phyloP scores from a whole-genome alignment of 345 rosid genomes.

The Murraya paniculata region DNA sequence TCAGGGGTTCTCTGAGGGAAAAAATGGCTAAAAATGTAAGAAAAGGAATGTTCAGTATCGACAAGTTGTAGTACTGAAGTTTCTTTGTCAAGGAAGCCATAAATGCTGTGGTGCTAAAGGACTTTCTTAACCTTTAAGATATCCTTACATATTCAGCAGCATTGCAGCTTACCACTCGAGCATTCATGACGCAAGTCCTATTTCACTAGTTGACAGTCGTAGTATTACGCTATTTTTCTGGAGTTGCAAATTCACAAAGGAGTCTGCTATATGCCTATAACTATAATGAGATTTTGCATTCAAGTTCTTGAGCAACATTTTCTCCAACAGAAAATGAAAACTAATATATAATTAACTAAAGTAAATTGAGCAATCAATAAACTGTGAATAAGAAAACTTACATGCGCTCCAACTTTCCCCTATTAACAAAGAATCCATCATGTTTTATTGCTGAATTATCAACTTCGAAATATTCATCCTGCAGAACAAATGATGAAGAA shows the following conservation, averaged over 20 bases:
- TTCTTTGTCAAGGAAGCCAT: neutral
- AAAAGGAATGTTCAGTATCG: neutral
- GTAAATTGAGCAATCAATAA: neutral
- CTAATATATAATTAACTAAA: neutral
- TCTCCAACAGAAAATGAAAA: neutral
- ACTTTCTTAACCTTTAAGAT: neutral
- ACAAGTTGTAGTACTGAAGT: neutral
- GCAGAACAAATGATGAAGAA: slow-evolving; percentile 23
- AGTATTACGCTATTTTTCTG: neutral
- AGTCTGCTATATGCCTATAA: neutral
- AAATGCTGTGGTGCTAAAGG: neutral
- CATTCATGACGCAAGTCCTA: neutral
- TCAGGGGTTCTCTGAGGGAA: neutral
- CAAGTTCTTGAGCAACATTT: neutral
- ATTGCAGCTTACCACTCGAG: neutral
- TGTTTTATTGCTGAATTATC: slow-evolving; percentile 87
- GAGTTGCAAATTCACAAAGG: neutral
- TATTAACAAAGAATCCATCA: slow-evolving; percentile 87
- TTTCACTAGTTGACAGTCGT: neutral
- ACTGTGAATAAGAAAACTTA: slow-evolving; percentile 40
- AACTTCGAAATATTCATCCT: slow-evolving; percentile 98
- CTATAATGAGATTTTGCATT: neutral
- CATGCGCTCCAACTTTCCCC: slow-evolving; percentile 86
- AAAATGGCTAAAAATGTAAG: neutral
- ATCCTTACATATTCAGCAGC: neutral